Base-by-base conservation (phyloP, 495 filamentous ascomycete genomes). In the Neurospora sp. region DNA sequence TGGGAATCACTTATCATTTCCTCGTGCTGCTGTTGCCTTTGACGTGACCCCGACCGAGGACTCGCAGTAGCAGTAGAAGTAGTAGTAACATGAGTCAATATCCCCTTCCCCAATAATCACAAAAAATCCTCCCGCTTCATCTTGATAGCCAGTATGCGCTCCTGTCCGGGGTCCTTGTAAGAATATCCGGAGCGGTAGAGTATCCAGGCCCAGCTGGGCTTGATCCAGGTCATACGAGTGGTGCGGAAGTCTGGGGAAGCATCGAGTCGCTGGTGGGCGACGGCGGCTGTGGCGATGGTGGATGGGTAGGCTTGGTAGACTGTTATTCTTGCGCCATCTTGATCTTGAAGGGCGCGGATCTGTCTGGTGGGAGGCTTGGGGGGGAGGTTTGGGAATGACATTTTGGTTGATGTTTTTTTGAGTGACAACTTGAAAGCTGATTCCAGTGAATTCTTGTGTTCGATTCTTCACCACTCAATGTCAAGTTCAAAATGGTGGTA, bases 171-270 rank as follows among this genome's bases (percentile, higher is more conserved):
- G 72, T 84, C 81, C 73, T 90, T 89, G 73, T 80, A 81, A 8
- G 83, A 82, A 78, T 87, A 89, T 9, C 87, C 88, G 45, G 82
- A 81, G 44, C 86, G 86, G 73, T 88, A 90, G 75, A 90, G 85
- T 87, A 90, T 90, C 89, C 89, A 91, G 70, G 81, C 80, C 85
- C 87, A 91, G 65, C 82, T 85, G 6, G 89, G 89, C 75, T 90
- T 91, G 71, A 91, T 87, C 89, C 89, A 91, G 12, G 89, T 91
- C 89, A 90, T 91, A 44, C 89, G 82, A 0, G 74, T 77, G 39
- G 81, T 77, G n/a, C 71, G 75, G 81, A 90, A 91, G 9, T 81
- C 75, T 1, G 87, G 82, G 2, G 85, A 87, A 31, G 86, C 84
- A 65, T 81, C 73, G 70, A 91, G 84, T 2, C 79, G 83, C 74